Evolutionary conservation across 176 grass and related monocot species (phyloP).

Genomic region (Bothriochloa decipiens): DNA sequence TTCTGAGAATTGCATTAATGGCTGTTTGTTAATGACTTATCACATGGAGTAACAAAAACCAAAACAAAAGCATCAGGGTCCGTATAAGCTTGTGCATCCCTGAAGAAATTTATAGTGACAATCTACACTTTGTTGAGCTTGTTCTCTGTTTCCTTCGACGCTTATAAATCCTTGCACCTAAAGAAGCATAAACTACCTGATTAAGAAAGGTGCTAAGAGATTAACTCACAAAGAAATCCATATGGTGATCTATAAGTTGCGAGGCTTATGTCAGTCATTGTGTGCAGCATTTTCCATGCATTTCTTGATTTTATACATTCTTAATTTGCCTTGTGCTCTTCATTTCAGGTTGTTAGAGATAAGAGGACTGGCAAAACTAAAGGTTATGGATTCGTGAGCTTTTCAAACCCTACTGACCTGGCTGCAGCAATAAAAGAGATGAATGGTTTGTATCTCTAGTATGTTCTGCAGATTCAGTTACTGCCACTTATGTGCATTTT

Average conservation of each 20-base stretch:
- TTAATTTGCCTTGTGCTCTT: conserved; percentile 26
- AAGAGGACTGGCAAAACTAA: conserved; percentile 98
- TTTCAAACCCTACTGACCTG: conserved; percentile 92
- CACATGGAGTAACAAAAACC: neutral
- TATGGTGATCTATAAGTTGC: conserved; percentile 10
- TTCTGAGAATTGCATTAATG: neutral
- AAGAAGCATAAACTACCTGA: neutral
- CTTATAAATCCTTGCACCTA: neutral
- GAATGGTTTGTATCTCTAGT: conserved; percentile 72
- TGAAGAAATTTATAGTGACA: neutral
- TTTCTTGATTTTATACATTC: conserved; percentile 26
- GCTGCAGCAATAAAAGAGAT: conserved; percentile 98
- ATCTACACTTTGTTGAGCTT: neutral
- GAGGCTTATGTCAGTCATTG: neutral
- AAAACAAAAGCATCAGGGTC: neutral
- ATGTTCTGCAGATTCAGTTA: neutral
- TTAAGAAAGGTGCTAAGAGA: neutral
- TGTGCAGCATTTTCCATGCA: conserved; percentile 23
- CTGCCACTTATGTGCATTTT: conserved; percentile 19
- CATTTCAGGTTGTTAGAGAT: conserved; percentile 87
- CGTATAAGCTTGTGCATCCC: neutral
- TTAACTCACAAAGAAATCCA: neutral
- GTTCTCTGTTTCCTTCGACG: neutral
- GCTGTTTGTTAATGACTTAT: neutral
- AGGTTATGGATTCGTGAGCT: conserved; percentile 99